Evolutionary conservation across 2,329 filamentous ascomycete genomes (phyloP), one percentile per base, ranked within the genome.

Genomic region (Aphanoascus verrucosus): DNA sequence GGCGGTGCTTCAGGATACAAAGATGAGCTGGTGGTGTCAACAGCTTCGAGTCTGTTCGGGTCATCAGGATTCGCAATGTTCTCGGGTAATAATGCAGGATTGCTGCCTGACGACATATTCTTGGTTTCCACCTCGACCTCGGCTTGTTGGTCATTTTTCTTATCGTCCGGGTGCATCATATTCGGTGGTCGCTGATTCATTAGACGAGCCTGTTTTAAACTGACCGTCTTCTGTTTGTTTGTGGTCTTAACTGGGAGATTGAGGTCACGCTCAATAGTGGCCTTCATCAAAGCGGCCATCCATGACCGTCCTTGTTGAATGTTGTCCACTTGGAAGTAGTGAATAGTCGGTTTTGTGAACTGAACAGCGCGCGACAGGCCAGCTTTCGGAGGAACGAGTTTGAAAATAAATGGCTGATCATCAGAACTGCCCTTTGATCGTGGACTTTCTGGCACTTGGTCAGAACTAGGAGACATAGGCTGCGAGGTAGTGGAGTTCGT

Each of bases 201-300:
- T 57, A 85, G 80, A 55, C 85, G 83, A 11, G 93, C 93, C 71
- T 95, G 95, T 53, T 84, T 80, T 5, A 98, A 80, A 23, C 86
- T 93, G 53, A 98, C 95, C 0, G 93, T 98, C 75, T 94, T 93
- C 66, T 96, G 90, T 66, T 95, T 91, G 71, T 97, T 97, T 2
- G 89, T 95, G 2, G 7, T 87, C 93, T 17, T 88, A 56, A 95
- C 84, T 8, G 85, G 81, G 57, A 85, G 80, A 3, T 80, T 80
- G 63, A 81, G 73, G 61, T 98, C 93, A 56, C 91, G 85, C 65
- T 97, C 91, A 62, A 98, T 98, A 1, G 93, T 98, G 9, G 93
- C 93, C 72, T 98, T 98, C 88, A 98, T 94, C 49, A 98, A 74
- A 5, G 93, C 93, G 3, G 89, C 93, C 93, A 98, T 98, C 93